phyloP scores from a whole-genome alignment of 441 rosid genomes.

The Arabidopsis lyrata region DNA sequence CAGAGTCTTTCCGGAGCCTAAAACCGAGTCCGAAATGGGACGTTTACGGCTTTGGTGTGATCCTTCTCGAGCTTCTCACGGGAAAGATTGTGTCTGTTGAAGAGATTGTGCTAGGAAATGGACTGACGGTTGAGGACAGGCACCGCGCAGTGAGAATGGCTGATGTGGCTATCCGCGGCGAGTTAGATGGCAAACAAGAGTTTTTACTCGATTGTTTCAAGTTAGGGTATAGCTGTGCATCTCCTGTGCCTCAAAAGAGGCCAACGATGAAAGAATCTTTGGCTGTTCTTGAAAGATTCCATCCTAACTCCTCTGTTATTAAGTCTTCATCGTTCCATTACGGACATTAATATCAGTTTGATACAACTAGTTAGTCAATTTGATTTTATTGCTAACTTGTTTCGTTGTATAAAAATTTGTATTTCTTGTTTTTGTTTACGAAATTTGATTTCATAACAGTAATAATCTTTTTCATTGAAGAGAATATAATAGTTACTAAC shows the following conservation, averaged over 20 bases:
- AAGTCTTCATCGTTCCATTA: slow-evolving; percentile 33
- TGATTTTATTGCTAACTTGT: slow-evolving; percentile 28
- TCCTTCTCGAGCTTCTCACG: slow-evolving; percentile 73
- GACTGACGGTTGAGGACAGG: slow-evolving; percentile 67
- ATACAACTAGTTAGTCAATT: slow-evolving; percentile 6
- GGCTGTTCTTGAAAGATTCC: slow-evolving; percentile 70
- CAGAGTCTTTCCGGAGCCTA: slow-evolving; percentile 74
- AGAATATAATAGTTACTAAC: neutral
- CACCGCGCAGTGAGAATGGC: slow-evolving; percentile 67
- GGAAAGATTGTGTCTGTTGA: slow-evolving; percentile 73
- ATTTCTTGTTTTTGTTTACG: neutral
- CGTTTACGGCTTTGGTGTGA: slow-evolving; percentile 76
- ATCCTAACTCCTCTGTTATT: slow-evolving; percentile 38
- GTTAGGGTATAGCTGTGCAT: slow-evolving; percentile 78
- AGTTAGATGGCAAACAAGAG: slow-evolving; percentile 85
- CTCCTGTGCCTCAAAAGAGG: slow-evolving; percentile 75
- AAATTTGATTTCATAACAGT: neutral
- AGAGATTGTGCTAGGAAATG: slow-evolving; percentile 79
- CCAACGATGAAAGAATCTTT: slow-evolving; percentile 82
- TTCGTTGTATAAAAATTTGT: slow-evolving; percentile 17
- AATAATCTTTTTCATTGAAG: neutral
- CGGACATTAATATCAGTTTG: slow-evolving; percentile 6
- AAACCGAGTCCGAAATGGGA: slow-evolving; percentile 93
- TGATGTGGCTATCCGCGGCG: slow-evolving; percentile 65
- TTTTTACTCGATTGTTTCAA: slow-evolving; percentile 69